Base-by-base conservation (phyloP, 2,329 filamentous ascomycete species). In the Fusarium avenaceum region DNA sequence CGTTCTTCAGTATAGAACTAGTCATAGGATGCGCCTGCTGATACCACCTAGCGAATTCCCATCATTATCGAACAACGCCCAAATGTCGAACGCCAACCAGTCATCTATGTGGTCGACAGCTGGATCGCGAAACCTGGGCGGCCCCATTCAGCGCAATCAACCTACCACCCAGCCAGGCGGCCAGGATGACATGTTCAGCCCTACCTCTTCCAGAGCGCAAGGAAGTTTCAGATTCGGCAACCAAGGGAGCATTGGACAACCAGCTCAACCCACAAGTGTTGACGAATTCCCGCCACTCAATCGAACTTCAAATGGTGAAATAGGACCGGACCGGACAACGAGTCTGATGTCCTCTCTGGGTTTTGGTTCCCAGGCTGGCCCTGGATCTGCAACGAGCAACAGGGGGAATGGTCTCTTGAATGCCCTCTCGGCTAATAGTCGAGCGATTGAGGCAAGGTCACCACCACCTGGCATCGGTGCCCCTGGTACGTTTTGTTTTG, bases 231-330 rank as follows among this genome's bases (percentile, higher is more conserved):
- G 85, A 20, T 88, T 87, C 65, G 84, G 85, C 43, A 84, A 76
- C 69, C 85, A 86, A 69, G 79, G 74, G 42, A 81, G 74, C 52
- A 52, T 76, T 24, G 72, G 78, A 17, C 81, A 82, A 64, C 85
- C 87, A 69, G 75, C 79, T 46, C 85, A 84, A 53, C 75, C 82
- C 4, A 83, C 76, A 53, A 83, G 79, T 55, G 82, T 83, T 43
- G 88, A 90, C 49, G 88, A 90, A 19, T 90, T 90, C 56, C 88
- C 88, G 7, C 88, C 88, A 19, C 76, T 90, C 56, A 89, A 86
- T 68, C 80, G 86, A 63, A 84, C 84, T 43, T 81, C 80, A 33
- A 87, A 85, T 65, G 86, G 86, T 22, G 87, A 90, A 30, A 84
- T 89, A 52, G 83, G 82, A 10, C 85, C 86, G 63, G 87, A 89